Conservation (phyloP, 305 asterid species). For the Rubia peregrina region DNA sequence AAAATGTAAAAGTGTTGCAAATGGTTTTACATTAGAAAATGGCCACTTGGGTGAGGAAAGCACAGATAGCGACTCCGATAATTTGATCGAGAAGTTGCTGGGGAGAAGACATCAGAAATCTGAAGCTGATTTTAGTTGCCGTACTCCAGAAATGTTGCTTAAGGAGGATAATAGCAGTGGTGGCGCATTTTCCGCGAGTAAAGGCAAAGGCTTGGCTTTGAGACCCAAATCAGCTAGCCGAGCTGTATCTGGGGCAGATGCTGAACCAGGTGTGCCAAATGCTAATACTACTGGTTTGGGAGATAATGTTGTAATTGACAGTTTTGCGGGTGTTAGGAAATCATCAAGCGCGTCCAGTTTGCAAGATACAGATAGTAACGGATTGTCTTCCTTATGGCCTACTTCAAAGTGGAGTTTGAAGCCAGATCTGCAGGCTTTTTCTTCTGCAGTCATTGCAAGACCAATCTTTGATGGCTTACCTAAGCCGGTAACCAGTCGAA, state of each 20-base stretch:
- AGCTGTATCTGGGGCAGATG: slow-evolving; percentile 27
- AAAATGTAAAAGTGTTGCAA: slow-evolving; percentile 60
- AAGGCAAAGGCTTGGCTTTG: slow-evolving; percentile 63
- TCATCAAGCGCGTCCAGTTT: slow-evolving; percentile 66
- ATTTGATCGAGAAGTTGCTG: slow-evolving; percentile 43
- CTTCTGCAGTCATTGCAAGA: slow-evolving; percentile 58
- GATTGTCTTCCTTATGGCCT: slow-evolving; percentile 54
- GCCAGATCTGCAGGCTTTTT: slow-evolving; percentile 68
- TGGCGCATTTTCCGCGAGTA: slow-evolving; percentile 39
- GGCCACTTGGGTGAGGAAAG: slow-evolving; percentile 30
- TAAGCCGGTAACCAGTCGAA: slow-evolving; percentile 48
- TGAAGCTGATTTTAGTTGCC: slow-evolving; percentile 39
- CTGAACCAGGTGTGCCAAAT: slow-evolving; percentile 39
- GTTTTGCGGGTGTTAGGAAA: slow-evolving; percentile 42
- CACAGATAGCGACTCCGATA: slow-evolving; percentile 32
- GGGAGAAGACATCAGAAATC: slow-evolving; percentile 55
- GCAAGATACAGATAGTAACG: slow-evolving; percentile 52
- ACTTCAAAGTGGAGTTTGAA: slow-evolving; percentile 63
- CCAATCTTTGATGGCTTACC: slow-evolving; percentile 83
- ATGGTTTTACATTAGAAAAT: slow-evolving; percentile 42
- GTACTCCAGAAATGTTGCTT: slow-evolving; percentile 54
- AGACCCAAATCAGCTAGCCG: slow-evolving; percentile 50
- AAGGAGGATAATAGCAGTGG: slow-evolving; percentile 49
- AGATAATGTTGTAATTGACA: slow-evolving; percentile 42
- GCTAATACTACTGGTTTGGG: slow-evolving; percentile 39